Evolutionary conservation across 2,329 filamentous ascomycete genomes (phyloP).

Genomic region (Ascochyta pisi): DNA sequence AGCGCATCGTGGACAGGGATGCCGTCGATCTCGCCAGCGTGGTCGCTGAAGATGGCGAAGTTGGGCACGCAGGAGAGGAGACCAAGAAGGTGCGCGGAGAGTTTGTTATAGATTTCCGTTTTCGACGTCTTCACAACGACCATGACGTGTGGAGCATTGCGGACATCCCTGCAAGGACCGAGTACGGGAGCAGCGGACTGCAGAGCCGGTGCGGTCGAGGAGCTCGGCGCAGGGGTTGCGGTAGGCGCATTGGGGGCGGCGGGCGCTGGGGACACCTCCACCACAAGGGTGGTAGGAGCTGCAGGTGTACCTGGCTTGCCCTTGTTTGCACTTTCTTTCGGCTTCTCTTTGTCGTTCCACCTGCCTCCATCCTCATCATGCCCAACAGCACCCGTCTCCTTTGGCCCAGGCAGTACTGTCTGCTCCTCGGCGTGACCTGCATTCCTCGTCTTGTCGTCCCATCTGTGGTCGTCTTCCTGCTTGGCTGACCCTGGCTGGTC

Average conservation of each 20-base stretch:
- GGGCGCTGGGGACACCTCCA: conserved; percentile 1
- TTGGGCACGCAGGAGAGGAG: conserved; percentile 63
- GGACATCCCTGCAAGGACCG: conserved; percentile 34
- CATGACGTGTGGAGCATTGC: conserved; percentile 58
- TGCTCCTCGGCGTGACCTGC: background rate
- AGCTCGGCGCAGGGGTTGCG: conserved; percentile 1
- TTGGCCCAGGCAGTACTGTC: conserved; percentile 9
- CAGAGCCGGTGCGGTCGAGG: background rate
- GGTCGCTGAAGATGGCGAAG: conserved; percentile 66
- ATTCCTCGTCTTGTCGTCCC: conserved; percentile 21
- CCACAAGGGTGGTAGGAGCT: conserved; percentile 19
- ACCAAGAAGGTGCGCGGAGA: conserved; percentile 62
- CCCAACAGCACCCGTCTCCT: conserved; percentile 17
- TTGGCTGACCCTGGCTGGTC: conserved; percentile 6
- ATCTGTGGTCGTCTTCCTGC: conserved; percentile 21
- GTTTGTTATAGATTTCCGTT: conserved; percentile 62
- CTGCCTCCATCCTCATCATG: conserved; percentile 30
- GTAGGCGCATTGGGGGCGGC: conserved; percentile 10
- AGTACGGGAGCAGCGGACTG: conserved; percentile 2
- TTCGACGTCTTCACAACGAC: conserved; percentile 66
- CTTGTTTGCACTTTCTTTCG: background rate
- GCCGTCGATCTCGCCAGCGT: conserved; percentile 59
- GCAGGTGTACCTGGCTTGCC: conserved; percentile 2
- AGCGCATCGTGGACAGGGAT: conserved; percentile 60
- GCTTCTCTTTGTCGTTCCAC: conserved; percentile 26